Evolutionary conservation across 495 filamentous ascomycete species (phyloP).

Genomic region (Podospora pseudopauciseta): DNA sequence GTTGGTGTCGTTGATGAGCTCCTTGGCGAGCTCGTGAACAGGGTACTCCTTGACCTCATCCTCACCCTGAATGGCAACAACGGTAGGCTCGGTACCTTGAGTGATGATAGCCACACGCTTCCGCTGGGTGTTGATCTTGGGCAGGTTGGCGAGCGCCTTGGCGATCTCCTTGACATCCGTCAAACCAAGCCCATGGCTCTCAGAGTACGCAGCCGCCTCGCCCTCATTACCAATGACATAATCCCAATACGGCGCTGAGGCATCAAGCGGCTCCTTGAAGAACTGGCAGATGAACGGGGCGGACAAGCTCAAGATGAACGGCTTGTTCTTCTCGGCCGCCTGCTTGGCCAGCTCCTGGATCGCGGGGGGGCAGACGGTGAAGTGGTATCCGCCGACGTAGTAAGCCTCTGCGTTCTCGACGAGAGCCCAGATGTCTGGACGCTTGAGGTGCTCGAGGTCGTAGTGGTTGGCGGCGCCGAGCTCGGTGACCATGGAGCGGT

Average conservation of each 20-base stretch:
- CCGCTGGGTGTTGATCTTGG: constrained; percentile 82
- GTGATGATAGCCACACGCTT: constrained; percentile 84
- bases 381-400: constrained; percentile 86
- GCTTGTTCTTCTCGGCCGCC: constrained; percentile 83
- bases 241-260: constrained; percentile 84
- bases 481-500: constrained; percentile 92
- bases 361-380: constrained; percentile 79
- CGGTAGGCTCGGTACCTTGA: constrained; percentile 84
- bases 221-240: constrained; percentile 97
- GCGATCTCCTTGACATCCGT: constrained; percentile 82
- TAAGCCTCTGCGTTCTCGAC: constrained; percentile 83
- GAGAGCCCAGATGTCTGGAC: constrained; percentile 81
- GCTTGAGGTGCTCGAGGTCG: constrained; percentile 89
- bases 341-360: constrained; percentile 85
- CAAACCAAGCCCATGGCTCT: constrained; percentile 69
- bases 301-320: constrained; percentile 82
- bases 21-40: constrained; percentile 70
- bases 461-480: constrained; percentile 96
- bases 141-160: constrained; percentile 75
- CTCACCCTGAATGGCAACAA: constrained; percentile 71
- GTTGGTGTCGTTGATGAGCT: constrained; percentile 88
- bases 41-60: constrained; percentile 68
- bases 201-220: constrained; percentile 81
- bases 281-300: constrained; percentile 95
- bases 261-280: constrained; percentile 94